phyloP scores from a whole-genome alignment of 495 filamentous ascomycete genomes.

The Cairneyella variabilis region DNA sequence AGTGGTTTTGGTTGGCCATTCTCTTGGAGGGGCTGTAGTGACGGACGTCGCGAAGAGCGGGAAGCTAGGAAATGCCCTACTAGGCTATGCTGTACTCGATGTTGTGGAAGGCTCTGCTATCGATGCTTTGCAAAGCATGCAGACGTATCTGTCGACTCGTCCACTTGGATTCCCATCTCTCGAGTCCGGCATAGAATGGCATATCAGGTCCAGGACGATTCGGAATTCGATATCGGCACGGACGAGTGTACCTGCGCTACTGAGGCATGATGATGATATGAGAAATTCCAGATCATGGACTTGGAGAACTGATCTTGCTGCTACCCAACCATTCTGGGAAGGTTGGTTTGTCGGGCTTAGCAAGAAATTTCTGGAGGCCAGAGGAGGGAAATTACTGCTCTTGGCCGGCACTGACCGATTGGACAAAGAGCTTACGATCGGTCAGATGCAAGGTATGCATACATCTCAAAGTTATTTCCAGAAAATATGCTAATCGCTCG shows the following conservation, averaged over 20 bases:
- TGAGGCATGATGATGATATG: constrained; percentile 32
- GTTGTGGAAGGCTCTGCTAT: constrained; percentile 87
- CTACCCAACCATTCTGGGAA: constrained; percentile 90
- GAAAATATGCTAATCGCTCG: not conserved
- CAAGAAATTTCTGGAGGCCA: constrained; percentile 77
- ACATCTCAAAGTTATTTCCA: not conserved
- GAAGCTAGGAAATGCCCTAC: constrained; percentile 58
- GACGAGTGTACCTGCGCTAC: constrained; percentile 80
- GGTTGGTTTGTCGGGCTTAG: constrained; percentile 89
- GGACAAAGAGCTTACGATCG: constrained; percentile 93
- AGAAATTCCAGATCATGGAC: constrained; percentile 50
- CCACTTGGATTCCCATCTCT: constrained; percentile 73
- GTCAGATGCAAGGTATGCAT: constrained; percentile 85
- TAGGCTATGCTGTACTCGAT: constrained; percentile 90
- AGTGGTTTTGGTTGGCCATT: constrained; percentile 86
- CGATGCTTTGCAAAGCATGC: constrained; percentile 94
- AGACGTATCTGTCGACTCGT: constrained; percentile 80
- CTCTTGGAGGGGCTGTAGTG: constrained; percentile 90
- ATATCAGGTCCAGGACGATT: constrained; percentile 84
- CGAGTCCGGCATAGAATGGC: constrained; percentile 86
- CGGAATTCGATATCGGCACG: constrained; percentile 76
- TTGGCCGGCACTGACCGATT: constrained; percentile 92
- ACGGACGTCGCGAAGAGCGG: constrained; percentile 72
- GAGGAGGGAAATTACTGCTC: constrained; percentile 84
- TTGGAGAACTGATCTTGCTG: constrained; percentile 82